Base-by-base conservation (phyloP, 2,329 filamentous ascomycete genomes). In the Colletotrichum sp. region DNA sequence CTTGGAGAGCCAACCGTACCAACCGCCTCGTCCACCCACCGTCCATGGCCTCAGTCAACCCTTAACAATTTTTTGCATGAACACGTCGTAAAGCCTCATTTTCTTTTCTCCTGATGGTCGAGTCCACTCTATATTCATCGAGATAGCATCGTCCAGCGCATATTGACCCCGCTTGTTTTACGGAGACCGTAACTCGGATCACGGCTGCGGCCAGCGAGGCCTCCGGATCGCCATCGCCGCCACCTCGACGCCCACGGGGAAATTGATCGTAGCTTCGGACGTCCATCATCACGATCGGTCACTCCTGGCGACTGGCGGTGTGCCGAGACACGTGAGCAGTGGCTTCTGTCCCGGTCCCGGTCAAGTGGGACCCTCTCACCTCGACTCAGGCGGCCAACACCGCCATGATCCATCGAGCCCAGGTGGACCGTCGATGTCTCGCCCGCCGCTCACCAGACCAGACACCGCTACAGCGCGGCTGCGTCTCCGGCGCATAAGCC, bases 271-370 rank as follows among this genome's bases (percentile, higher is more conserved):
- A 39, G 4, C 30, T n/a, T 28, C 18, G 22, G 30, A 12, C 10
- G 32, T 25, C 15, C 32, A 56, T 16, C 39, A 16, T 62, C 64
- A 10, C 43, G 70, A 75, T 75, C 73, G 73, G 70, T 69, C 58
- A 30, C 64, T 75, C 62, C 64, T 68, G 58, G 6, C 43, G 74
- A 76, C 66, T 76, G 36, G 74, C 74, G 74, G 71, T 75, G 71
- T 76, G 66, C 60, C 66, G 66, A 70, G 71, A 67, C 74, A 76
- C 66, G 66, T 76, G 74, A 75, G 71, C 30, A 32, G 22, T 60
- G 34, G 56, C 65, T 74, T 62, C 71, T 71, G 60, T 71, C 66
- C 74, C 74, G 65, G 43, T 43, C 65, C 71, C 71, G 71, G 58
- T 76, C 66, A 48, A 30, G 74, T 75, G 74, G 66, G 18, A 36